phyloP scores from a whole-genome alignment of 345 rosid species.

The Eucalyptus virginea region DNA sequence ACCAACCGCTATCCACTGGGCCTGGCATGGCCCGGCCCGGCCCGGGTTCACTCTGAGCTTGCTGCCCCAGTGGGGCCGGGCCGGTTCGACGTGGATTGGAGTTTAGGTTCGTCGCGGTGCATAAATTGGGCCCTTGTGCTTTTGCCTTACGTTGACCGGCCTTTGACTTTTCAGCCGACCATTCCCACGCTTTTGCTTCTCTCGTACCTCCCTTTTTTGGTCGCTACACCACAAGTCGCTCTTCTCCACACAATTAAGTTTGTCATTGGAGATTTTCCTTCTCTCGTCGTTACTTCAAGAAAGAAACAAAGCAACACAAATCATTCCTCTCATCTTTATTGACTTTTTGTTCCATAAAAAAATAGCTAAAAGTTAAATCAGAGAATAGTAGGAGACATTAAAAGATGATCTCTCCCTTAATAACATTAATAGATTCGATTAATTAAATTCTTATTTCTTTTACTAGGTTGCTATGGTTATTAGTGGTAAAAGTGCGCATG shows the following conservation, averaged over 20 bases:
- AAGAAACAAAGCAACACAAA: neutral
- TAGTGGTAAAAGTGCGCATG: neutral
- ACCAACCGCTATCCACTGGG: accelerated
- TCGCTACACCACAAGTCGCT: accelerated
- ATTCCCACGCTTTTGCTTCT: neutral
- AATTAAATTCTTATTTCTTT: neutral
- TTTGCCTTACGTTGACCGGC: too few species aligned
- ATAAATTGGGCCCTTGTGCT: too few species aligned
- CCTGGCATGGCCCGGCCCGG: too few species aligned
- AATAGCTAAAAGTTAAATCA: accelerated
- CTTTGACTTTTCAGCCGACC: too few species aligned
- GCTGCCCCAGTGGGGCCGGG: accelerated
- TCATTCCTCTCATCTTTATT: neutral
- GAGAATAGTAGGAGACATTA: neutral
- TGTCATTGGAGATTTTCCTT: accelerated
- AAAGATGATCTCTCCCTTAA: neutral
- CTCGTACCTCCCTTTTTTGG: accelerated
- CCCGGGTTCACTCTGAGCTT: too few species aligned
- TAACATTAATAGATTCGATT: neutral
- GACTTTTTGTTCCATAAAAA: neutral
- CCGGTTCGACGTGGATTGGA: accelerated
- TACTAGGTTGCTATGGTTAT: neutral
- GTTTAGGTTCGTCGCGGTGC: too few species aligned
- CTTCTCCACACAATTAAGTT: accelerated
- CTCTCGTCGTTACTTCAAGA: neutral